phyloP scores from a whole-genome alignment of 352 stramenopile genomes.

The Albugo laibachii region DNA sequence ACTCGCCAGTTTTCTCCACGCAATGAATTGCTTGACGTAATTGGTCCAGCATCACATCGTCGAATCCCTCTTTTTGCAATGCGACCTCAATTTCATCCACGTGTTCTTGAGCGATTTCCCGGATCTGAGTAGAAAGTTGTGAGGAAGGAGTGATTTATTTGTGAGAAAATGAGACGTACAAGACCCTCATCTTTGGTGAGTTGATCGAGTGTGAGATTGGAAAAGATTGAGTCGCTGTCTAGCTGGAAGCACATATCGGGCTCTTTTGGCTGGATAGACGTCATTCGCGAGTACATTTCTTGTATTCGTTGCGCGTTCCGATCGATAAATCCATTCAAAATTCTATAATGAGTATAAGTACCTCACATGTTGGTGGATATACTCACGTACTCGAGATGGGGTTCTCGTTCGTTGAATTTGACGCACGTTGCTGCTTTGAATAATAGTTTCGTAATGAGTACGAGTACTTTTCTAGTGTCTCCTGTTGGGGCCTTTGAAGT shows the following conservation, averaged over 20 bases:
- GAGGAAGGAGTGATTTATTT: neutral
- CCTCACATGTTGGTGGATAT: neutral
- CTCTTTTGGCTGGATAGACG: constrained; percentile 29
- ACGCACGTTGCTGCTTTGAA: constrained; percentile 79
- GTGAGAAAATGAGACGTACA: constrained; percentile 8
- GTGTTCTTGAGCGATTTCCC: constrained; percentile 47
- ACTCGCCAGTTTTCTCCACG: neutral
- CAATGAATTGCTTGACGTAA: neutral
- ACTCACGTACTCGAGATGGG: constrained; percentile 42
- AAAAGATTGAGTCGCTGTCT: constrained; percentile 58
- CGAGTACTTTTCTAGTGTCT: constrained; percentile 61
- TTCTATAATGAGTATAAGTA: constrained; percentile 13
- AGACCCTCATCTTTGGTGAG: constrained; percentile 32
- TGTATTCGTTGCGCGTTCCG: constrained; percentile 59
- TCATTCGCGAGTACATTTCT: constrained; percentile 52
- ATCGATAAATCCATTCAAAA: constrained; percentile 77
- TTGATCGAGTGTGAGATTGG: constrained; percentile 27
- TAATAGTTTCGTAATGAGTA: constrained; percentile 73
- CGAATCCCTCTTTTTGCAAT: neutral
- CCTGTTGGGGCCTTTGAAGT: constrained; percentile 41
- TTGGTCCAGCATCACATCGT: neutral
- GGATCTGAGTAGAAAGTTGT: constrained; percentile 20
- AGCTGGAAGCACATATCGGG: constrained; percentile 58
- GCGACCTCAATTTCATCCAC: constrained; percentile 50
- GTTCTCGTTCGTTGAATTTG: constrained; percentile 66